Evolutionary conservation across 2,329 filamentous ascomycete genomes (phyloP), one percentile per base, ranked within the genome.

Genomic region (Colletotrichum sp.): DNA sequence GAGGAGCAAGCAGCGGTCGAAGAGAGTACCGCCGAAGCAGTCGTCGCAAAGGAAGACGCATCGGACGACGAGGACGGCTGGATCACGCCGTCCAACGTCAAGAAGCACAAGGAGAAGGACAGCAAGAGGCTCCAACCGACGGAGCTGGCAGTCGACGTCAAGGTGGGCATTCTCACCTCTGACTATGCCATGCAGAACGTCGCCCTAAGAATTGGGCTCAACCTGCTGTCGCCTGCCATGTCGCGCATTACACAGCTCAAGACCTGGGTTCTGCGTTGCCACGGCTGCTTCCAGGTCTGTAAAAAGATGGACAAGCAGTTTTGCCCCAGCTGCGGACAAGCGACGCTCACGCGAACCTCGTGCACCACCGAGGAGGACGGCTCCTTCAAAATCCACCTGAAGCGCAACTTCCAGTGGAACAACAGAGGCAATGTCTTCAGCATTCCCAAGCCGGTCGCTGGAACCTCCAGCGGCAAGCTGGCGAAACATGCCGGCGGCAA

Each of bases 171-270:
- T 59, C 93, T 98, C 81, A 98, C 97, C 2, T 96, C 94, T 71
- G 97, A 99, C 87, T 98, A 95, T 85, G 96, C 97, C 71, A 98
- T 99, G 95, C 96, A 98, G 86, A 98, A 98, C 83, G 96, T 98
- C 9, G 91, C 97, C 3, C 90, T 99, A 6, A 95, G 97, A 79
- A 97, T 98, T 88, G 98, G 98, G 86, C 91, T 99, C 69, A 95
- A 97, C 82, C 91, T 98, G 13, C 90, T 98, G 74, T 96, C 96
- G 1, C 91, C 95, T 1, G 90, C 92, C 18, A 88, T 98, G 76
- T 90, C 94, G 77, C 92, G 96, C 80, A 95, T 99, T 82, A 94
- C 92, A 48, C 92, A 94, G 75, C 90, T 98, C 78, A 96, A 96
- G 84, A 96, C 94, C 14, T 98, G 95, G 89, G 92, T 98, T 5